phyloP scores from a whole-genome alignment of 2,329 filamentous ascomycete genomes.

The Botrytis deweyae region DNA sequence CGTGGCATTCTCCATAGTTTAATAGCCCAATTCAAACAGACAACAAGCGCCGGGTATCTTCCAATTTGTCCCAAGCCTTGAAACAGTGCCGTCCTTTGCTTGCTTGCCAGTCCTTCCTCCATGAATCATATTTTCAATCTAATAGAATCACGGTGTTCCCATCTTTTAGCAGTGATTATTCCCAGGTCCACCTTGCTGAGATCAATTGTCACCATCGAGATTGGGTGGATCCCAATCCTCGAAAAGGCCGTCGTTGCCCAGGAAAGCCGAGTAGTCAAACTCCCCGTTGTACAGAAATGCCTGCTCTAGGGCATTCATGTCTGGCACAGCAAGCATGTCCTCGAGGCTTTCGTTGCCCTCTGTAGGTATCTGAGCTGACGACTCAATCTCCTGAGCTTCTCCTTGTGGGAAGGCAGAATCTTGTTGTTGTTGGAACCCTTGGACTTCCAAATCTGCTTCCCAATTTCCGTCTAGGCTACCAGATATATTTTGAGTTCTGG shows the following conservation, averaged over 20 bases:
- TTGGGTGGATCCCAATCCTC: not conserved
- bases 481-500: not conserved
- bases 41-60: not conserved
- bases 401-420: not conserved
- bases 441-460: not conserved
- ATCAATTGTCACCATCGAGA: not conserved
- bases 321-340: accelerated
- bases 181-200: not conserved
- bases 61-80: not conserved
- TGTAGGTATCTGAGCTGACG: not conserved
- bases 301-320: not conserved
- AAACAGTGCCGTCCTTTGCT: not conserved
- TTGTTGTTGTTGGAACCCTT: accelerated
- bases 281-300: not conserved
- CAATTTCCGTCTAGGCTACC: not conserved
- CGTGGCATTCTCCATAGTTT: not conserved
- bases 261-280: not conserved
- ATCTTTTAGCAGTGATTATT: not conserved
- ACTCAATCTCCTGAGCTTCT: not conserved
- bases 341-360: accelerated
- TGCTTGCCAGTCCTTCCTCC: not conserved
- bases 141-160: not conserved
- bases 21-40: not conserved
- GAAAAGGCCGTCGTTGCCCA: not conserved
- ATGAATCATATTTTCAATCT: no score